A percentile compares a stretch with the other conserved stretches of the same genome.
Conservation (phyloP, 106 monocot species). For the Alisma plantagoaquatica region DNA sequence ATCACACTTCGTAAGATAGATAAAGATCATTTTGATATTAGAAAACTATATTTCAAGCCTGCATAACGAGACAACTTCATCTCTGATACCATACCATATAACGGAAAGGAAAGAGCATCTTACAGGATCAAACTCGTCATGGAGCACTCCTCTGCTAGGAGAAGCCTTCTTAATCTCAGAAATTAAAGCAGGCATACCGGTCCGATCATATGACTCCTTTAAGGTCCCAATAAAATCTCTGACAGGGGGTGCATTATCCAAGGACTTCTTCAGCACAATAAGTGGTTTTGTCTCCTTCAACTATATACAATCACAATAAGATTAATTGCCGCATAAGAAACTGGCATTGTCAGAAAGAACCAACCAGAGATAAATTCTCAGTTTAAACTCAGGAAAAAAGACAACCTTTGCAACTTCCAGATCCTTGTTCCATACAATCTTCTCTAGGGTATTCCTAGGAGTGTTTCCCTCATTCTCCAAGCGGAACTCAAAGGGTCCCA, state of each 20-base stretch:
- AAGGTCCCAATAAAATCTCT: conserved; percentile 58
- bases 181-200: conserved; percentile 63
- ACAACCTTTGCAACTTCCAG: conserved; percentile 55
- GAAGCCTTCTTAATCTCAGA: conserved; percentile 89
- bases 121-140: conserved; percentile 73
- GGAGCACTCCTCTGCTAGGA: conserved; percentile 69
- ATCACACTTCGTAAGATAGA: no score
- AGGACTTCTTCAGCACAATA: conserved; percentile 17
- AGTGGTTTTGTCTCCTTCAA: conserved; percentile 59
- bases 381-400: not conserved
- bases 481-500: conserved; percentile 82
- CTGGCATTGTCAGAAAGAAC: not conserved
- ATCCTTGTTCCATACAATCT: conserved; percentile 84
- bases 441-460: conserved; percentile 76
- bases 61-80: no score
- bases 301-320: no score
- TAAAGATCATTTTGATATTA: no score
- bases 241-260: conserved; percentile 50
- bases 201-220: conserved; percentile 34
- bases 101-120: no score
- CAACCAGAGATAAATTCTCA: not conserved
- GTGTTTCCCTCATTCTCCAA: conserved; percentile 73
- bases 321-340: not conserved
- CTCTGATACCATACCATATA: no score
- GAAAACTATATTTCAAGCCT: no score